Evolutionary conservation across 2,329 filamentous ascomycete genomes (phyloP).

Genomic region (Penicillium crustosum): DNA sequence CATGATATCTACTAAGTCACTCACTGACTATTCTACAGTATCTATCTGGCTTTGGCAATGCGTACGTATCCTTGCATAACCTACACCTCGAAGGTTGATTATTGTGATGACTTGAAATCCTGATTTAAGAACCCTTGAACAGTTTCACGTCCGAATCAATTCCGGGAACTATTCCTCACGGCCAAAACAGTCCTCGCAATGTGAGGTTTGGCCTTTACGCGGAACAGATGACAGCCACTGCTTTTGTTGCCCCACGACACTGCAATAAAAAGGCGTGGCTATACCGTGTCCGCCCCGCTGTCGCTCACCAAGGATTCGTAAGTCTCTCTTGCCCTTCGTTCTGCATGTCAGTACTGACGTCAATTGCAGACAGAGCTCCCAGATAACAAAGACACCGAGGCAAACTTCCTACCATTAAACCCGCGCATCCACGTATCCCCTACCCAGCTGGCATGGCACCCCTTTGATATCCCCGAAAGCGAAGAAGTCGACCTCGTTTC

Average conservation of each 20-base stretch:
- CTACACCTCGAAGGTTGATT: slow-evolving; percentile 9
- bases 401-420: slow-evolving; percentile 43
- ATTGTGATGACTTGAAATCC: slow-evolving; percentile 25
- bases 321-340: not conserved
- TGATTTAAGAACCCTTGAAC: slow-evolving; percentile 25
- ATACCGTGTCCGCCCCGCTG: slow-evolving; percentile 57
- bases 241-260: slow-evolving; percentile 58
- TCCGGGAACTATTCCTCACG: slow-evolving; percentile 41
- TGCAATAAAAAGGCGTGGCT: slow-evolving; percentile 61
- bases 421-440: slow-evolving; percentile 56
- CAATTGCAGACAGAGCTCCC: slow-evolving; percentile 48
- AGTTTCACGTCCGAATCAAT: slow-evolving; percentile 41
- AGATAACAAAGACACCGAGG: slow-evolving; percentile 36
- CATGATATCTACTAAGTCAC: not conserved
- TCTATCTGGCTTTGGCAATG: slow-evolving; percentile 58
- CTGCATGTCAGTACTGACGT: slow-evolving; percentile 4
- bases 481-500: slow-evolving; percentile 58
- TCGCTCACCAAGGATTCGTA: slow-evolving; percentile 55
- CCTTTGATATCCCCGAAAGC: slow-evolving; percentile 52
- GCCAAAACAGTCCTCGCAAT: slow-evolving; percentile 40
- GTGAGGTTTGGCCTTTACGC: slow-evolving; percentile 40
- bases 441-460: slow-evolving; percentile 59
- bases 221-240: slow-evolving; percentile 57
- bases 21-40: slow-evolving; percentile 40
- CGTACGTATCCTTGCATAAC: slow-evolving; percentile 28